Percentiles rank a stretch among this genome's conserved stretches.
phyloP scores from a whole-genome alignment of 2,329 filamentous ascomycete species.

The Dactylellina leptospora region DNA sequence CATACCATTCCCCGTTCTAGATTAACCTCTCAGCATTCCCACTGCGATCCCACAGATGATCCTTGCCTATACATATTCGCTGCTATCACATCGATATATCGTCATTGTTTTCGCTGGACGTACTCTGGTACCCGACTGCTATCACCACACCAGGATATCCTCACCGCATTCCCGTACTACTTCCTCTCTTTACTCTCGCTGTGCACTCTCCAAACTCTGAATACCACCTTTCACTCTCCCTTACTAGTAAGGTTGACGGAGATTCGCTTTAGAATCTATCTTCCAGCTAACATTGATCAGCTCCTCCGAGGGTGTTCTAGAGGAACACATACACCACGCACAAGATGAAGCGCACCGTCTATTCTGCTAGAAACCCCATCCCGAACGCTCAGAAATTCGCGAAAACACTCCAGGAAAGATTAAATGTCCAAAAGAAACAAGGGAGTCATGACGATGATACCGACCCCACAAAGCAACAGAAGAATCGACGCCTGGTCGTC shows the following conservation, averaged over 20 bases:
- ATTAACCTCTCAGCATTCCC: neutral
- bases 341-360: constrained; percentile 51
- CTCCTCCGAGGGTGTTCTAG: constrained; percentile 6
- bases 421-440: constrained; percentile 35
- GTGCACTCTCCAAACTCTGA: constrained; percentile 21
- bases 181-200: neutral
- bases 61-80: neutral
- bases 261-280: neutral
- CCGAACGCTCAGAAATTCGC: constrained; percentile 49
- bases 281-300: neutral
- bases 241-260: neutral
- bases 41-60: neutral
- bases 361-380: constrained; percentile 45
- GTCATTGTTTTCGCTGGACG: constrained; percentile 23
- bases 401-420: constrained; percentile 39
- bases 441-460: constrained; percentile 2
- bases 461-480: constrained; percentile 34
- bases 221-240: constrained; percentile 4
- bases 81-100: constrained; percentile 10
- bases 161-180: neutral
- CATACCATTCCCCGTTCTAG: constrained; percentile 3
- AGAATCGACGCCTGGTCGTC: constrained; percentile 45
- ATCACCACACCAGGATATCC: neutral
- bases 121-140: neutral
- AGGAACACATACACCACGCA: constrained; percentile 7